A percentile compares a stretch with the other conserved stretches of the same genome.
These are phyloP conservation scores for Cladosporium sp. DNA, from an alignment of 2,329 filamentous ascomycete species.

Conservation along the genomic window DNA sequence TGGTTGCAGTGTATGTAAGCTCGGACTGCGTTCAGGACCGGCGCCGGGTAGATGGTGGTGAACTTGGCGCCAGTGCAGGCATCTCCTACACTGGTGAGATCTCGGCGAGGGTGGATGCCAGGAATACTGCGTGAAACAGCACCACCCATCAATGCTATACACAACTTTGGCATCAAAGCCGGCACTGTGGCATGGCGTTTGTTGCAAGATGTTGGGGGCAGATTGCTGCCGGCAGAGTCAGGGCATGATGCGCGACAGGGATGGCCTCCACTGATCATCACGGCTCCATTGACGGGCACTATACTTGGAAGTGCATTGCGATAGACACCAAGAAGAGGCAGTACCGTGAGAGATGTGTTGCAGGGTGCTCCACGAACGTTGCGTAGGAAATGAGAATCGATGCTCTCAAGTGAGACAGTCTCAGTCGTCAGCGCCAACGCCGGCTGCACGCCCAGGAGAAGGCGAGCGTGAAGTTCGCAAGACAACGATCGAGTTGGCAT, in stretches of 20 bases:
- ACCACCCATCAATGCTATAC: neutral
- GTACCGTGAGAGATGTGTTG: neutral
- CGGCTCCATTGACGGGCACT: neutral
- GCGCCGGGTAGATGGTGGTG: constrained; percentile 1
- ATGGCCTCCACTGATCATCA: constrained; percentile 1
- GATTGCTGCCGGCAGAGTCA: constrained; percentile 7
- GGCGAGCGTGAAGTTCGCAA: constrained; percentile 10
- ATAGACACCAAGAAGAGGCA: constrained; percentile 1
- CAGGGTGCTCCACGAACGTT: constrained; percentile 3
- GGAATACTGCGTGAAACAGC: constrained; percentile 19
- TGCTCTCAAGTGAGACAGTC: constrained; percentile 13
- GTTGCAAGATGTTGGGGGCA: neutral
- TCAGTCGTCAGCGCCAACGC: constrained; percentile 11
- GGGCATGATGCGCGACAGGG: constrained; percentile 10
- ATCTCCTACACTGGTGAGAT: constrained; percentile 6
- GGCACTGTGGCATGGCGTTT: neutral
- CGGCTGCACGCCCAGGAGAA: neutral
- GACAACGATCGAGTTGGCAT: neutral
- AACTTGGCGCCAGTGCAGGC: constrained; percentile 10
- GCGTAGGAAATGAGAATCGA: constrained; percentile 14
- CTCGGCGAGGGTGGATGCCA: constrained; percentile 5
- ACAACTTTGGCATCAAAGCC: constrained; percentile 4
- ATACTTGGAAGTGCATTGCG: neutral
- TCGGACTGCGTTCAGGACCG: constrained; percentile 15
- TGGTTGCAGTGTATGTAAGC: constrained; percentile 19